Evolutionary conservation across 768 basidiomycete genomes (phyloP), one percentile per base, ranked within the genome.

Genomic region (Suillus fuscotomentosus): DNA sequence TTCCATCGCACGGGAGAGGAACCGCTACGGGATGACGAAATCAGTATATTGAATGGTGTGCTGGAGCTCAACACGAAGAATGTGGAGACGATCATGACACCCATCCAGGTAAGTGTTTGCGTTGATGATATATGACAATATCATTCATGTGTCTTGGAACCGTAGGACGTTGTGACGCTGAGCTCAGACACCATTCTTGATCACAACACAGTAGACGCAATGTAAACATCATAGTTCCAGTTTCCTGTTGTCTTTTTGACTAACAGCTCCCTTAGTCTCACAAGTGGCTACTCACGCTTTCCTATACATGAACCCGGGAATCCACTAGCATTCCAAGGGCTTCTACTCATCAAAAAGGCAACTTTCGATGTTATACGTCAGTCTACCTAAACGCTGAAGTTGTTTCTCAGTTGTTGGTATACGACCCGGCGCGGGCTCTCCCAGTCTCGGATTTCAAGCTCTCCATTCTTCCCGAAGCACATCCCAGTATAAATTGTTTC

Each of bases 271-370:
- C 62, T n/a, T 69, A 91, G 88, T 53, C 75, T 91, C 24, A 72
- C 81, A n/a, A 91, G 88, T 67, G 96, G 96, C 0, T 97, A 97
- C 73, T 96, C 95, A 1, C 88, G 96, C 22, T 92, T 99, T 71
- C 96, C 96, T 0, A 85, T 99, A 0, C 93, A 97, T 70, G 86
- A 87, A 65, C 83, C 89, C 3, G 85, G 84, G 5, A 83, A 90
- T 48, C 84, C 87, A 10, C 71, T 84, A 11, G 82, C 90, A 10
- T 97, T 95, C 72, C 75, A 90, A 8, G 95, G 96, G 0, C 82
- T 97, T 63, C 80, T 97, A 1, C 84, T 95, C 24, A 84, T 95
- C 57, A 96, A 95, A 72, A 89, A 90, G 83, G 91, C 89, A 51
- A n/a, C 7, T 41, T 68, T 54, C 6, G 63, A 67, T 53, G 17